Evolutionary conservation across 73 alveolate genomes (phyloP).

Genomic region (Paraurostyla sp.): DNA sequence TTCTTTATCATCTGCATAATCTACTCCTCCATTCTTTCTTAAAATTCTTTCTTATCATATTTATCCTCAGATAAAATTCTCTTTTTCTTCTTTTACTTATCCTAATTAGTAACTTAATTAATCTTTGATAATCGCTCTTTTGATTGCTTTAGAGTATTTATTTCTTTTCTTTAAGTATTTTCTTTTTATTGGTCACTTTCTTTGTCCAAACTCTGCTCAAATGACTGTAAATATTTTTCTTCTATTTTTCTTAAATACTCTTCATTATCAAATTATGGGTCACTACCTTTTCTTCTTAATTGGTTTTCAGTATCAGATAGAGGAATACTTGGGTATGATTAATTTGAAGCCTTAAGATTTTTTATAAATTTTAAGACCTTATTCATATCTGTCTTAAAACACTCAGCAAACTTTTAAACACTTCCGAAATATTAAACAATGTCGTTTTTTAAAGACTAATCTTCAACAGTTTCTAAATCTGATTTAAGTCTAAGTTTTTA

Average conservation of each 20-base stretch:
- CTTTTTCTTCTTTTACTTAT: conserved; percentile 1
- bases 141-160: neutral
- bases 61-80: conserved; percentile 29
- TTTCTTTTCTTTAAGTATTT: neutral
- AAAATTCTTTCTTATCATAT: conserved; percentile 36
- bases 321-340: too few relatives aligned
- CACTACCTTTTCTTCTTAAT: conserved; percentile 28
- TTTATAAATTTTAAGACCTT: too few relatives aligned
- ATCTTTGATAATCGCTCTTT: neutral
- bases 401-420: too few relatives aligned
- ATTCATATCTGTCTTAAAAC: too few relatives aligned
- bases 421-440: too few relatives aligned
- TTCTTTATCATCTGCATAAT: conserved; percentile 27
- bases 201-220: neutral
- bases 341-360: too few relatives aligned
- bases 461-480: too few relatives aligned
- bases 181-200: neutral
- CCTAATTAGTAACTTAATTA: neutral
- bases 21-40: conserved; percentile 11
- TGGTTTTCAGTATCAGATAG: too few relatives aligned
- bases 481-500: too few relatives aligned
- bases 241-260: conserved; percentile 25
- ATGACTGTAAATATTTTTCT: conserved; percentile 4
- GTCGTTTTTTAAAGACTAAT: too few relatives aligned
- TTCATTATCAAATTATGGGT: conserved; percentile 42